phyloP scores from a whole-genome alignment of 1,284 basidiomycete species.

The Ganoderma boninense region DNA sequence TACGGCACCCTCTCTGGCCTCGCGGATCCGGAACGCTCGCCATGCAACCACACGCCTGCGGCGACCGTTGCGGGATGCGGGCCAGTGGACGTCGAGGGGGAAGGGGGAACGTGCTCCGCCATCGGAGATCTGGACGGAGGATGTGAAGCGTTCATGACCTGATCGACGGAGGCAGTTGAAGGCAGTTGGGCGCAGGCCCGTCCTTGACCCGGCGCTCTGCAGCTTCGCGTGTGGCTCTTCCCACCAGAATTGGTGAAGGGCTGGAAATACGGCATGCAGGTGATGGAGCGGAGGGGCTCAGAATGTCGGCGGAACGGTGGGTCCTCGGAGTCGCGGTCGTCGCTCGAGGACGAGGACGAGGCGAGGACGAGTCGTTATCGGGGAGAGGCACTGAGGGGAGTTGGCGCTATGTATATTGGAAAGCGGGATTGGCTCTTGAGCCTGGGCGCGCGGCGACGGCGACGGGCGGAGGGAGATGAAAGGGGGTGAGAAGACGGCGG shows the following conservation, averaged over 20 bases:
- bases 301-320: slow-evolving; percentile 29
- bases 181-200: slow-evolving; percentile 9
- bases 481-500: slow-evolving; percentile 26
- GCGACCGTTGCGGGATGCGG: slow-evolving; percentile 3
- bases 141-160: slow-evolving; percentile 18
- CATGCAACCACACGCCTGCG: slow-evolving; percentile 11
- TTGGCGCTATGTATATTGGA: not conserved
- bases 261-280: slow-evolving; percentile 10
- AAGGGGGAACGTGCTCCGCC: slow-evolving; percentile 12
- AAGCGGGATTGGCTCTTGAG: slow-evolving; percentile 19
- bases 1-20: slow-evolving; percentile 1
- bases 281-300: slow-evolving; percentile 12
- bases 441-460: slow-evolving; percentile 10
- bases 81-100: not conserved
- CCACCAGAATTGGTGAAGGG: slow-evolving; percentile 25
- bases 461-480: slow-evolving; percentile 20
- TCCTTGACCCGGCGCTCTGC: not conserved
- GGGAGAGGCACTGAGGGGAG: not conserved
- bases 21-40: slow-evolving; percentile 29
- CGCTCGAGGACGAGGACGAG: slow-evolving; percentile 6
- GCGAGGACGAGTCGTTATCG: slow-evolving; percentile 14
- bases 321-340: slow-evolving; percentile 26
- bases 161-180: slow-evolving; percentile 23
- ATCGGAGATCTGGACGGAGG: slow-evolving; percentile 18
- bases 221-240: slow-evolving; percentile 28